Base-by-base conservation (phyloP, 1,284 basidiomycete genomes). In the Microbotryum saponariae region DNA sequence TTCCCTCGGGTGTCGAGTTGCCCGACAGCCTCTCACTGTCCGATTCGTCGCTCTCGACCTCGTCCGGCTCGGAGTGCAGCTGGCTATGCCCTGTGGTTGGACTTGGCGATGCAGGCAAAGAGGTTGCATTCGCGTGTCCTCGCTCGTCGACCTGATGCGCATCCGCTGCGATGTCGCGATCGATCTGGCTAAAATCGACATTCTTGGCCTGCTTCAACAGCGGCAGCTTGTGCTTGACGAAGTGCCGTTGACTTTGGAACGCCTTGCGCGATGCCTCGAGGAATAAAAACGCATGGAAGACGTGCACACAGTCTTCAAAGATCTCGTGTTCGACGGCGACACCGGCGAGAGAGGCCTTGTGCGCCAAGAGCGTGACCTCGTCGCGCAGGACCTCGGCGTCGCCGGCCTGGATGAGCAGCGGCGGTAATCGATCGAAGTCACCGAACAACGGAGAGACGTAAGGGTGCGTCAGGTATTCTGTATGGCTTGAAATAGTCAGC, bases 371-470 rank as follows among this genome's bases (percentile, higher is more conserved):
- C 6, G 88, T 88, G 51, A 88, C 87, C 74, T 97, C 94, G 73
- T 97, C 94, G 33, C 91, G 81, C 29, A 98, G 79, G 1, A 96
- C 90, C 74, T 98, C 94, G 1, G 90, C 87, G 65, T 97, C 94
- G 29, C 94, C 94, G 2, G 86, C 86, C 76, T 97, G 93, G 50
- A 98, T 88, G 25, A 97, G 81, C 72, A 97, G 76, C 0, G 94
- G 94, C 10, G 94, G 94, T 14, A 98, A 78, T 9, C 86, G 88
- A 31, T 80, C 79, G 70, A 96, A 85, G 73, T 93, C 85, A 20
- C 94, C 94, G 71, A 97, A 98, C n/a, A 98, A 78, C 0, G 93
- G 92, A 66, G 89, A 91, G 7, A 88, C 94, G 73, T 98, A 98
- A 4, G 94, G 94, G 75, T 98, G 93, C 0, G 92, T 96, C 56